phyloP scores from a whole-genome alignment of 768 basidiomycete genomes.

The Naganishia kalamii region DNA sequence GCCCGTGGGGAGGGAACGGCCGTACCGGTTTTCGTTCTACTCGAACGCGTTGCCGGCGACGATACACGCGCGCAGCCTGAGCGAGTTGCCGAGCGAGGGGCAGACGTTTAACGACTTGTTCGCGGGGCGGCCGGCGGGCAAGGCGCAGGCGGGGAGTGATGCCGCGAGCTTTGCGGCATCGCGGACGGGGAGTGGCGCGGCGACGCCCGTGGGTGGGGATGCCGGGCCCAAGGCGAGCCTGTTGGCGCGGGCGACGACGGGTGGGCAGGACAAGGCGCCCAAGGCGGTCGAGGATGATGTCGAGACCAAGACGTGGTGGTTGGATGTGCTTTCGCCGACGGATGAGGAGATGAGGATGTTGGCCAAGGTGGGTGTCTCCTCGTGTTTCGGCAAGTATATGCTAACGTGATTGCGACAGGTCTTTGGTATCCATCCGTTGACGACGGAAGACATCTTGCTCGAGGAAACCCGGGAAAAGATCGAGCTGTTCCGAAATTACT shows the following conservation, averaged over 20 bases:
- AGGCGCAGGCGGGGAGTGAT: not conserved
- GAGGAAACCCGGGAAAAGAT: constrained; percentile 99
- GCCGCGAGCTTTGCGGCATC: constrained; percentile 10
- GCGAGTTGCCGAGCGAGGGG: constrained; percentile 87
- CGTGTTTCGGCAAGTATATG: not conserved
- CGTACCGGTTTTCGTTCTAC: constrained; percentile 97
- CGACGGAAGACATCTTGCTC: constrained; percentile 98
- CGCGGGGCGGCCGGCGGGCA: constrained; percentile 42
- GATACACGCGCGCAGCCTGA: constrained; percentile 85
- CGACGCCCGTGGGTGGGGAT: constrained; percentile 4
- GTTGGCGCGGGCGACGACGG: constrained; percentile 24
- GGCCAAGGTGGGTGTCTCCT: constrained; percentile 60
- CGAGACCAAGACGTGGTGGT: constrained; percentile 83
- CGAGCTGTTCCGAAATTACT: constrained; percentile 96
- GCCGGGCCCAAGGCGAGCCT: constrained; percentile 31
- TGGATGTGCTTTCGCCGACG: constrained; percentile 86
- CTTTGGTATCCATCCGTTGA: constrained; percentile 92
- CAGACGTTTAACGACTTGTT: constrained; percentile 92
- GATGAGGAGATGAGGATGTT: constrained; percentile 98
- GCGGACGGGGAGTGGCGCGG: constrained; percentile 12
- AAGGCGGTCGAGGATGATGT: constrained; percentile 53
- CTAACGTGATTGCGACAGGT: constrained; percentile 55
- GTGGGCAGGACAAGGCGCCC: constrained; percentile 21
- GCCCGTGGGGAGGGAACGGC: constrained; percentile 61
- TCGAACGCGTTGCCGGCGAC: constrained; percentile 86